Evolutionary conservation across 2,329 filamentous ascomycete species (phyloP), one percentile per base, ranked within the genome.

Genomic region (Colletotrichum cereale): DNA sequence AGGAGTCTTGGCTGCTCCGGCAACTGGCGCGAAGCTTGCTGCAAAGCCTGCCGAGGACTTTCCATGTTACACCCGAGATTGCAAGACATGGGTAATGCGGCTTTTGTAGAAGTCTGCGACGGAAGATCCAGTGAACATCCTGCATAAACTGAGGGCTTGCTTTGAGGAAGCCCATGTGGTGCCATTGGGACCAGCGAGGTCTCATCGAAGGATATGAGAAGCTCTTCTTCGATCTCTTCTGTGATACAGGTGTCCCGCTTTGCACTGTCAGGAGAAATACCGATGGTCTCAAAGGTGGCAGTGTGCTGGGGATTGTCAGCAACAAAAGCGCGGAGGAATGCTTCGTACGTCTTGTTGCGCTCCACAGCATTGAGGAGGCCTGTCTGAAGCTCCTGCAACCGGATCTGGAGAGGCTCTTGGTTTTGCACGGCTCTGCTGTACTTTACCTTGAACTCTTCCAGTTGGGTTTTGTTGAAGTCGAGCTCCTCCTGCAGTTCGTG

Each of bases 371-470:
- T 66, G 29, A 72, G 58, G 10, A 72, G 38, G 21, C 65, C 36
- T 18, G 18, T 24, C 38, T 64, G 65, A 8, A 63, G 38, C 14
- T 40, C 44, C 24, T 64, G 65, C 3, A 69, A 1, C 10, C 36
- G 44, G 5, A 24, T 24, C 16, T 55, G 12, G 0, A 68, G 52
- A 26, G 69, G 58, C 11, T 21, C 34, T 16, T 36, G 57, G 47
- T 47, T 72, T 14, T 52, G 18, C 3, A 48, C 36, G 2, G 38
- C 53, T 10, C 53, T 60, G 11, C n/a, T 14, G n/a, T 69, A 42
- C 66, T 69, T 72, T 26, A 16, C 57, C 53, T 58, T 64, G 53
- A 69, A 64, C 38, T 36, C 40, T 6, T 24, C 36, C 7, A 72
- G 26, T 38, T 64, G 52, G 3, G 53, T n/a, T 26, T 64, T 40